A percentile compares a stretch with the other conserved stretches of the same genome.
phyloP scores from a whole-genome alignment of 331 rosid species.

The Rhamnella rubrinervis region DNA sequence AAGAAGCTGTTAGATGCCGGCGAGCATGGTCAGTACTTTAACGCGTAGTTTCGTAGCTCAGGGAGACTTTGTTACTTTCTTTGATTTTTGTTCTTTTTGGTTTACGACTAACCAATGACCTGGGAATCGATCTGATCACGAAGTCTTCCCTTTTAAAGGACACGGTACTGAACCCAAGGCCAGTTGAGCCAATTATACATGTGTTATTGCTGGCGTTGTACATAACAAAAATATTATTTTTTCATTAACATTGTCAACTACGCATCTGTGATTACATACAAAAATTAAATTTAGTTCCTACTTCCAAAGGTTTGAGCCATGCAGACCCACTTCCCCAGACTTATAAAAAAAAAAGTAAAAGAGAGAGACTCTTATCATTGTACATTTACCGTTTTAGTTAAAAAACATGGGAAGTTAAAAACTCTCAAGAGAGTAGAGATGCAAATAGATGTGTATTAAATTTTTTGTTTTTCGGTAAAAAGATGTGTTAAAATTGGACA shows the following conservation, averaged over 20 bases:
- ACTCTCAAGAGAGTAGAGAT: too few species aligned
- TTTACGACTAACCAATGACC: conserved; percentile 21
- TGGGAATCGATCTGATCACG: conserved; percentile 61
- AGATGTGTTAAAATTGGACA: too few species aligned
- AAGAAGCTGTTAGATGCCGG: conserved; percentile 82
- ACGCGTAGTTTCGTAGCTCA: not conserved
- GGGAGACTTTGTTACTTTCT: not conserved
- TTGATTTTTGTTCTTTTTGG: not conserved
- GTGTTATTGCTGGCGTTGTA: not conserved
- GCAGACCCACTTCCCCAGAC: too few species aligned
- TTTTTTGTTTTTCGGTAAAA: too few species aligned
- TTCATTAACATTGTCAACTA: not conserved
- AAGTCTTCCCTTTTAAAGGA: conserved; percentile 50
- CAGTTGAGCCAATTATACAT: not conserved
- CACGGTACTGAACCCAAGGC: not conserved
- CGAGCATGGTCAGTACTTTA: conserved; percentile 72
- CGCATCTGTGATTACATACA: not conserved
- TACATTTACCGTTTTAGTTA: too few species aligned
- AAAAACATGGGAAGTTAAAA: too few species aligned
- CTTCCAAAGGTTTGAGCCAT: too few species aligned
- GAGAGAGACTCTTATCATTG: too few species aligned
- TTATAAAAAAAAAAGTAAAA: too few species aligned
- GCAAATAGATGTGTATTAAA: too few species aligned
- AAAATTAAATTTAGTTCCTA: too few species aligned
- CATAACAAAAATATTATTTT: not conserved